phyloP scores from a whole-genome alignment of 2,329 filamentous ascomycete species.

The Exophiala mesophila region DNA sequence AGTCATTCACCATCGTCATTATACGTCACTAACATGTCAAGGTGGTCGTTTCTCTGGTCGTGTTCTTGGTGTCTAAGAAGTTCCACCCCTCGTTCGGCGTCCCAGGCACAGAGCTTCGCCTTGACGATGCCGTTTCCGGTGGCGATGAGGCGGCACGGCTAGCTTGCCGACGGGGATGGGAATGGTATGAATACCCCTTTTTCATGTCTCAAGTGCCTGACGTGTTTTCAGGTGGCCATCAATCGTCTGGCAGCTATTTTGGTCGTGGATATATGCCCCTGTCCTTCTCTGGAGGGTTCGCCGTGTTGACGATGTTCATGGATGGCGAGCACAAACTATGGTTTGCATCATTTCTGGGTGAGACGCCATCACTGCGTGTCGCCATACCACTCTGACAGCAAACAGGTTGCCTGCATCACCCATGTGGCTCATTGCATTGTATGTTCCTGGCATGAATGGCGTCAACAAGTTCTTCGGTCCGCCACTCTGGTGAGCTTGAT shows the following conservation, averaged over 20 bases:
- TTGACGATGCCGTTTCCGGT: neutral
- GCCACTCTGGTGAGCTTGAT: slow-evolving; percentile 51
- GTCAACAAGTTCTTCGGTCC: slow-evolving; percentile 56
- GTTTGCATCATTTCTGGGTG: slow-evolving; percentile 43
- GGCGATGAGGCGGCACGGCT: slow-evolving; percentile 38
- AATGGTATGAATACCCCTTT: slow-evolving; percentile 58
- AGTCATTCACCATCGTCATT: slow-evolving; percentile 4
- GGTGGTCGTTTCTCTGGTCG: slow-evolving; percentile 55
- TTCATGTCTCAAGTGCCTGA: too few relatives aligned
- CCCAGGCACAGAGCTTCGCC: neutral
- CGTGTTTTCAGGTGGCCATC: slow-evolving; percentile 50
- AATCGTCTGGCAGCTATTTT: slow-evolving; percentile 60
- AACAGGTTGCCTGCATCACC: slow-evolving; percentile 59
- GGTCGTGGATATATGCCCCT: slow-evolving; percentile 59
- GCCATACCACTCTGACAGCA: neutral
- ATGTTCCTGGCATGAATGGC: slow-evolving; percentile 40
- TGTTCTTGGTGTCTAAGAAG: slow-evolving; percentile 61
- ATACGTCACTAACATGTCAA: slow-evolving; percentile 30
- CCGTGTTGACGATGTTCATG: slow-evolving; percentile 59
- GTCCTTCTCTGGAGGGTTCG: slow-evolving; percentile 59
- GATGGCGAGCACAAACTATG: slow-evolving; percentile 62
- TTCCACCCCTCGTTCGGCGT: slow-evolving; percentile 52
- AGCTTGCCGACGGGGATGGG: slow-evolving; percentile 51
- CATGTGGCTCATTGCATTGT: slow-evolving; percentile 58
- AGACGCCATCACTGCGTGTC: neutral